These are phyloP conservation scores for Coniella lustricola DNA, from an alignment of 2,329 filamentous ascomycete genomes.

Conservation along the genomic window DNA sequence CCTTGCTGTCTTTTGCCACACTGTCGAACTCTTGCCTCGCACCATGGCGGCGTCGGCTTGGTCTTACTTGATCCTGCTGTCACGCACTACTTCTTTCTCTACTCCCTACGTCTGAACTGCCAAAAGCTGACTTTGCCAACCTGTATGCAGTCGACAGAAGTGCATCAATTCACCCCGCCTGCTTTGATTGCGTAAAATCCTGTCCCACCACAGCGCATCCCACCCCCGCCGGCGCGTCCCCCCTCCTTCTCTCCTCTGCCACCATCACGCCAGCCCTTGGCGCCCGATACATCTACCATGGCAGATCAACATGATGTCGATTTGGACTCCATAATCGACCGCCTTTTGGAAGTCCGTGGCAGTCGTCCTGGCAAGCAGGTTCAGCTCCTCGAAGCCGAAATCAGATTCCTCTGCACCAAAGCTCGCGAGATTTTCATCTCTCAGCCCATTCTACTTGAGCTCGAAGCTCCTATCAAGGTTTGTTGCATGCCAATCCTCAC, in stretches of 20 bases:
- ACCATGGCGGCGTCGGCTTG: background rate
- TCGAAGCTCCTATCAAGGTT: slow-evolving; percentile 99
- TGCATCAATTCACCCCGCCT: slow-evolving; percentile 15
- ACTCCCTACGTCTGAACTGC: background rate
- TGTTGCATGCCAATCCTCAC: slow-evolving; percentile 22
- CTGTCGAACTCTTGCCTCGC: background rate
- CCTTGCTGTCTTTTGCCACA: background rate
- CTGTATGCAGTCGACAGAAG: slow-evolving; percentile 12
- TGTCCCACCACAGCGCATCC: slow-evolving; percentile 16
- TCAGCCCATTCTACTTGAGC: slow-evolving; percentile 93
- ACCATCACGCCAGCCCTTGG: slow-evolving; percentile 20
- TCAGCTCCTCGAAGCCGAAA: slow-evolving; percentile 91
- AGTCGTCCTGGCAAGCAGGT: slow-evolving; percentile 98
- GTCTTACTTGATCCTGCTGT: too few relatives aligned
- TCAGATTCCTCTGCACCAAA: slow-evolving; percentile 96
- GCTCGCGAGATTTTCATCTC: slow-evolving; percentile 99
- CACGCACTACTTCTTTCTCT: background rate
- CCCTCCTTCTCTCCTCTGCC: slow-evolving; percentile 16
- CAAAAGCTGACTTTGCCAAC: background rate
- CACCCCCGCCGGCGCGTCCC: slow-evolving; percentile 16
- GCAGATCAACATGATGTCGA: slow-evolving; percentile 79
- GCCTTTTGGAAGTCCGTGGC: slow-evolving; percentile 93
- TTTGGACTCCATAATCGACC: slow-evolving; percentile 98
- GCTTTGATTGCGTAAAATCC: slow-evolving; percentile 18
- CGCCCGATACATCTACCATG: slow-evolving; percentile 41